A percentile compares a stretch with the other conserved stretches of the same genome.
Conservation (phyloP, 73 alveolate genomes). For the Urostyla sp. region DNA sequence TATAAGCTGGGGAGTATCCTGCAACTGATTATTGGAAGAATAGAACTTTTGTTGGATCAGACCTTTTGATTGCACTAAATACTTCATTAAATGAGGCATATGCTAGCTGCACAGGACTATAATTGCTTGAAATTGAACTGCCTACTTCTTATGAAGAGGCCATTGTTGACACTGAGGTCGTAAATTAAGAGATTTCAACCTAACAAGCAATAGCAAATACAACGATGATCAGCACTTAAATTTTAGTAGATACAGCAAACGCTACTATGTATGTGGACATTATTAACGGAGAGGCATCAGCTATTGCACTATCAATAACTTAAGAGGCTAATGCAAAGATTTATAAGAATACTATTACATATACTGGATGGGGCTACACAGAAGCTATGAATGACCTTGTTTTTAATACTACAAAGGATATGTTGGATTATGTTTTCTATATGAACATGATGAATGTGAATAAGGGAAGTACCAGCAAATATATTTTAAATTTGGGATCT, state of each 20-base stretch:
- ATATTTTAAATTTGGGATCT: too few relatives aligned
- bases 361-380: conserved; percentile 5
- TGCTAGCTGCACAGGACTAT: conserved; percentile 47
- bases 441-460: conserved; percentile 20
- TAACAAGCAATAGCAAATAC: conserved; percentile 6
- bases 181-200: conserved; percentile 1
- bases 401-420: background rate
- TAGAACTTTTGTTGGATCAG: conserved; percentile 13
- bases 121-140: conserved; percentile 38
- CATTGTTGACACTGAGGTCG: conserved; percentile 37
- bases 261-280: background rate
- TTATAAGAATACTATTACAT: conserved; percentile 28
- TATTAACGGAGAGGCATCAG: conserved; percentile 22
- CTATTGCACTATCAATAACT: background rate
- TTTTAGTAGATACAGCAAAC: background rate
- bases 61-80: background rate
- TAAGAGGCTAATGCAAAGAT: conserved; percentile 14
- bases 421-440: conserved; percentile 31
- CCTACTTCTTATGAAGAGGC: conserved; percentile 55
- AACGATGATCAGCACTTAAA: background rate
- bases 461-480: too few relatives aligned
- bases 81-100: background rate
- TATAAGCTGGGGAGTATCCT: conserved; percentile 19
- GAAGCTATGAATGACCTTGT: background rate
- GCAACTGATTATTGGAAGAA: conserved; percentile 43